Percentiles rank a stretch among this genome's conserved stretches.
Evolutionary conservation across 2,329 filamentous ascomycete species (phyloP).

Genomic region (Aureobasidium leucospermi): DNA sequence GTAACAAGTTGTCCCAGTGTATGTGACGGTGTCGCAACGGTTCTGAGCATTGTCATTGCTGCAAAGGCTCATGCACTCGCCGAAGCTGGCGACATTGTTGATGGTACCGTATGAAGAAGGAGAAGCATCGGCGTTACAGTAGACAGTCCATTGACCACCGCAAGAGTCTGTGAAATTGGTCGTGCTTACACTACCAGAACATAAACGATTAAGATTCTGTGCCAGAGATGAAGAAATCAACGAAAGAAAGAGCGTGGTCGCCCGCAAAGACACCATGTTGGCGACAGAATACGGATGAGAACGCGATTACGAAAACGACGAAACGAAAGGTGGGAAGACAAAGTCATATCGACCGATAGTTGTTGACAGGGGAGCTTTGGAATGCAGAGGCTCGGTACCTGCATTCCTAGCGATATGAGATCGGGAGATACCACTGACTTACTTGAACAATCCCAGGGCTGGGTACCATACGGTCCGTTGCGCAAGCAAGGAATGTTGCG

Average conservation of each 20-base stretch:
- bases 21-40: neutral
- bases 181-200: neutral
- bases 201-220: neutral
- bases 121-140: slow-evolving; percentile 14
- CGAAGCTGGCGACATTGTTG: neutral
- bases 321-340: neutral
- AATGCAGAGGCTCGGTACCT: neutral
- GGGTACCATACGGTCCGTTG: neutral
- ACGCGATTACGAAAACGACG: neutral
- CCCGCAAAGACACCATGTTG: slow-evolving; percentile 10
- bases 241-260: neutral
- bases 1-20: slow-evolving; percentile 1
- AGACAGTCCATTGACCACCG: slow-evolving; percentile 11
- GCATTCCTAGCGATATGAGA: neutral
- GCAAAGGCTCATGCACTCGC: neutral
- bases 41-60: neutral
- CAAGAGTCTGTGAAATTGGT: slow-evolving; percentile 13
- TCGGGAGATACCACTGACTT: neutral
- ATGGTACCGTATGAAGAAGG: slow-evolving; percentile 6
- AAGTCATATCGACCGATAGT: neutral
- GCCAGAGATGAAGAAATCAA: neutral
- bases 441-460: neutral
- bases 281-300: neutral
- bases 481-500: neutral
- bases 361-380: slow-evolving; percentile 7